Evolutionary conservation across 345 rosid genomes (phyloP), one percentile per base, ranked within the genome.

Genomic region (Populus ilicifolia): DNA sequence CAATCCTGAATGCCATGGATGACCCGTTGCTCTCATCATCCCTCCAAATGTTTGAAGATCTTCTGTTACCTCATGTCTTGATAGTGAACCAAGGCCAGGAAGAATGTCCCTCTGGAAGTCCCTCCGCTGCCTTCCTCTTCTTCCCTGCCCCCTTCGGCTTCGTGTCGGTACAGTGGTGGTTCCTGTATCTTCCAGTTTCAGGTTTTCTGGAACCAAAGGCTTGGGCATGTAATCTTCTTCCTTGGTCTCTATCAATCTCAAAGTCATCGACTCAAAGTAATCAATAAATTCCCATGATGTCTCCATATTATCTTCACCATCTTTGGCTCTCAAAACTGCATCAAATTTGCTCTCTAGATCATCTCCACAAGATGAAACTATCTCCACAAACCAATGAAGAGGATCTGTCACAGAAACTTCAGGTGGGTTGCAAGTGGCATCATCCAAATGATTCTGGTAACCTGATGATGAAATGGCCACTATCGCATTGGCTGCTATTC

Each of bases 61-160:
- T 84, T 92, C 96, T 0, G 92, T 90, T 56, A 95, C 97, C 87
- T 95, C 98, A 1, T 89, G 94, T 85, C 94, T 90, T 4, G 99
- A 92, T 36, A 93, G 84, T 73, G 98, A 92, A 73, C 86, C 79
- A 70, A 95, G 94, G 54, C 99, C 97, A 2, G 98, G 98, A 81
- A 95, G 98, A 79, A 92, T 90, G 85, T 95, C 99, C 90, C 97
- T 95, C 82, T 92, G 98, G 88, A 95, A 95, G 83, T 95, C 99
- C 87, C 97, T 89, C 71, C 89, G 89, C 79, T 92, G 97, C 88
- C 99, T 91, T 74, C 98, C 99, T 83, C 99, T 89, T 86, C 97
- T 88, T 75, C 88, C 86, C 72, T 89, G 94, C 66, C 94, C 96
- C 85, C 86, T 92, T 67, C 95, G 87, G 27, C 92, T 81, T 61